A percentile compares a stretch with the other conserved stretches of the same genome.
These are phyloP conservation scores for Nematodospora anomalae DNA, from an alignment of 1,139 yeast species.

Conservation along the genomic window DNA sequence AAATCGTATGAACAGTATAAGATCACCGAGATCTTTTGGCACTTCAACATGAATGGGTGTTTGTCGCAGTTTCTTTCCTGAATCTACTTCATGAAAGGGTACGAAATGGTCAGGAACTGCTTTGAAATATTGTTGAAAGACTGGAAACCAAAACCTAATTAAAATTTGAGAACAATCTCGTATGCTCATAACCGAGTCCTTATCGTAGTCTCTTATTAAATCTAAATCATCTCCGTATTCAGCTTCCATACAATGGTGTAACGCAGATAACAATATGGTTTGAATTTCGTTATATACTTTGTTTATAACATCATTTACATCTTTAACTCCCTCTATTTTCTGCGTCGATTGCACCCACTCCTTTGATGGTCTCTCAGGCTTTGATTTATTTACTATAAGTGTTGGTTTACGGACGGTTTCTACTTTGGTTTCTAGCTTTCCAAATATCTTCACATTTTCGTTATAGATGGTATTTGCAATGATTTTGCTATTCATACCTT, in stretches of 20 bases:
- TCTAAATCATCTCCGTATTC: slow-evolving; percentile 61
- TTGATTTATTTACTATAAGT: not conserved
- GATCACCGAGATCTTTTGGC: slow-evolving; percentile 30
- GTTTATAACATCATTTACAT: slow-evolving; percentile 12
- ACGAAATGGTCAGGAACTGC: slow-evolving; percentile 15
- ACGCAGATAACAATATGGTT: slow-evolving; percentile 42
- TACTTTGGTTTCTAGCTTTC: slow-evolving; percentile 13
- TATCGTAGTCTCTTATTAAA: slow-evolving; percentile 47
- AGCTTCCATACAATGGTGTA: slow-evolving; percentile 52
- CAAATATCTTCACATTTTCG: slow-evolving; percentile 36
- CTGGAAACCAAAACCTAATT: slow-evolving; percentile 55
- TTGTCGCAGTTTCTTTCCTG: slow-evolving; percentile 21
- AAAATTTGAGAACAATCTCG: slow-evolving; percentile 44
- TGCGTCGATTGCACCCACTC: slow-evolving; percentile 15
- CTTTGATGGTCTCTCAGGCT: slow-evolving; percentile 9
- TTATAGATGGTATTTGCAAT: slow-evolving; percentile 53
- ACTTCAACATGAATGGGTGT: slow-evolving; percentile 21
- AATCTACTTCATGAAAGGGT: slow-evolving; percentile 29
- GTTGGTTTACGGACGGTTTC: slow-evolving; percentile 1
- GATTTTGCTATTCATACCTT: slow-evolving; percentile 57
- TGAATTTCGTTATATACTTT: slow-evolving; percentile 42
- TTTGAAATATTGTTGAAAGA: slow-evolving; percentile 51
- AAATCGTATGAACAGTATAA: slow-evolving; percentile 44
- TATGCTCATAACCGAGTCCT: slow-evolving; percentile 32
- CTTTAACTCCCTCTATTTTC: slow-evolving; percentile 5